These are phyloP conservation scores for Purpureocillium lavendulum DNA, from an alignment of 2,329 filamentous ascomycete genomes.

Conservation along the genomic window DNA sequence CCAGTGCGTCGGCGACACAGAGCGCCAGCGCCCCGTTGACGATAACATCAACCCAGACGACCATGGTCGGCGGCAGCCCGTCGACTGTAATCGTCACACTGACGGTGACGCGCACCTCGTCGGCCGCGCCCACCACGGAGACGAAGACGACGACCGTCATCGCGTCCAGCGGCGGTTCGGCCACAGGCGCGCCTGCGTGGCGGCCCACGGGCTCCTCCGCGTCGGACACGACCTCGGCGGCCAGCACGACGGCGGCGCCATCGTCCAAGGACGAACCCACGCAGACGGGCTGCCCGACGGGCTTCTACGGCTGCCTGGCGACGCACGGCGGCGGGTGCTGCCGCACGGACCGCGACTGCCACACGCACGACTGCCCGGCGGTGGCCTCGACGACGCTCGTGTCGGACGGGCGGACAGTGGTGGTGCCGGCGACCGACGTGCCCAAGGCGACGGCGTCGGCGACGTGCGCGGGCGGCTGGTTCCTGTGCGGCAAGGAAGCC, in stretches of 20 bases:
- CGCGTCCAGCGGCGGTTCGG: constrained; percentile 25
- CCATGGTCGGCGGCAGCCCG: constrained; percentile 23
- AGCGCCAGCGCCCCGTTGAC: constrained; percentile 16
- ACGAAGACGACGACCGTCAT: constrained; percentile 25
- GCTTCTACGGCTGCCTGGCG: constrained; percentile 86
- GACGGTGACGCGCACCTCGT: constrained; percentile 27
- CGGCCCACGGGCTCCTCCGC: constrained; percentile 23
- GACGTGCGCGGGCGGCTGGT: constrained; percentile 74
- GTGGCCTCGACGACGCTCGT: constrained; percentile 54
- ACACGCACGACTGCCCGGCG: constrained; percentile 68
- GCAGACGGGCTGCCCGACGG: constrained; percentile 61
- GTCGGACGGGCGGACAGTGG: constrained; percentile 60
- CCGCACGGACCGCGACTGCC: constrained; percentile 77
- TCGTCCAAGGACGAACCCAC: no score
- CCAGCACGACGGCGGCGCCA: constrained; percentile 19
- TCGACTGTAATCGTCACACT: constrained; percentile 33
- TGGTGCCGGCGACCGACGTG: constrained; percentile 47
- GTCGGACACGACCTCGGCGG: constrained; percentile 23
- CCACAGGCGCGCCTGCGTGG: constrained; percentile 34
- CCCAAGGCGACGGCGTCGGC: constrained; percentile 32
- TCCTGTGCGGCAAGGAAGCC: constrained; percentile 49
- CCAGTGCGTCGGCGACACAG: constrained; percentile 20
- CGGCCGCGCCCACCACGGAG: constrained; percentile 26
- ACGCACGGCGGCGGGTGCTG: constrained; percentile 80
- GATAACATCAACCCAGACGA: constrained; percentile 30